phyloP scores from a whole-genome alignment of 331 rosid species.

The Acacia pycnantha region DNA sequence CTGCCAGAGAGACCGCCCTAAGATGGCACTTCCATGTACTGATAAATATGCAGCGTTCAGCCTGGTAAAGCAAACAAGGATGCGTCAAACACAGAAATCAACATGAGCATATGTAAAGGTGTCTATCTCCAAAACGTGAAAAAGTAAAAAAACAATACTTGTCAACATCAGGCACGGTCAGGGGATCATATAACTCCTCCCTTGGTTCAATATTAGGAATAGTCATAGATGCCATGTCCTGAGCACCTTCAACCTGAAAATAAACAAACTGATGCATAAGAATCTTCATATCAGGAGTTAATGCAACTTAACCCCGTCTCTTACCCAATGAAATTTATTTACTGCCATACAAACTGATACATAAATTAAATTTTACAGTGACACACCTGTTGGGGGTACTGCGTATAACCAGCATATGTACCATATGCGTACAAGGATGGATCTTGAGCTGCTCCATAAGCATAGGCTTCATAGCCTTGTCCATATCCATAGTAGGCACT shows the following conservation, averaged over 20 bases:
- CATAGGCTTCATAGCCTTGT: conserved; percentile 87
- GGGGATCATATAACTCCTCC: conserved; percentile 74
- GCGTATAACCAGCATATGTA: conserved; percentile 82
- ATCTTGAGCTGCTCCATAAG: conserved; percentile 77
- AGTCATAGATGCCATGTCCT: conserved; percentile 61
- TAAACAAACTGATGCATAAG: conserved; percentile 8
- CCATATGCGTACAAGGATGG: conserved; percentile 80
- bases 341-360: background rate
- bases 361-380: background rate
- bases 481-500: conserved; percentile 84
- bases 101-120: background rate
- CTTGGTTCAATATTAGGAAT: conserved; percentile 56
- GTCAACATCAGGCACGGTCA: conserved; percentile 83
- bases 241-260: conserved; percentile 78
- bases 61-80: conserved; percentile 44
- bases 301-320: background rate
- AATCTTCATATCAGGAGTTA: background rate
- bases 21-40: conserved; percentile 55
- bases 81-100: conserved; percentile 20
- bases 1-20: conserved; percentile 62
- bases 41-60: conserved; percentile 80
- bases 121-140: background rate
- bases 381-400: conserved; percentile 82
- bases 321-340: conserved; percentile 1
- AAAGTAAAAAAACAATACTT: conserved; percentile 36